Base-by-base conservation (phyloP, 805 yeast species). In the Spathaspora girioi region DNA sequence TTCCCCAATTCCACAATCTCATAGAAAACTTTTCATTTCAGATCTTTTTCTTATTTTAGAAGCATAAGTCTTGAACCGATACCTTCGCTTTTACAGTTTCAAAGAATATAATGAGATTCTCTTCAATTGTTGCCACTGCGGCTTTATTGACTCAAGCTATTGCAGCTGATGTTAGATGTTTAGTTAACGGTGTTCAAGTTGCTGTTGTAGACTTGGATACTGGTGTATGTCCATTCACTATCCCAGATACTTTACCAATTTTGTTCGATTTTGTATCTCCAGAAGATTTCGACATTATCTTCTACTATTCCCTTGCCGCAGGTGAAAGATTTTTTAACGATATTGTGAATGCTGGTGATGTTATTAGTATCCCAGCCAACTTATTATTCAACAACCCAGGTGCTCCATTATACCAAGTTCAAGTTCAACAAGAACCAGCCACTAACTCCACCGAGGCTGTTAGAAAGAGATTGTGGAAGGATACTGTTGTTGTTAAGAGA, bases 191-290 rank as follows among this genome's bases (percentile, higher is more conserved):
- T 54, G 60, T 38, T 31, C 51, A 61, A 43, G 65, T 62, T 43
- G 69, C 71, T 19, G 62, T 63, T 43, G 78, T 73, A 35, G 76
- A 70, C 61, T 65, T 65, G 56, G 76, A 66, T 50, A 66, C 77
- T 43, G 78, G 75, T 52, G 51, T 50, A 5, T 73, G 78, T 63
- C 66, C 70, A 44, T 71, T 72, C 68, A 54, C 66, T 18, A 54
- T 73, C 47, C 75, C 75, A 52, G 48, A 55, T 2, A 5, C 45
- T 26, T 64, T 56, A 45, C 70, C 74, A 38, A 50, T 52, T 43
- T 61, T 59, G 53, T 71, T 69, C 56, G 57, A 58, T 35, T 71
- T 58, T 60, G 55, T 32, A 18, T 59, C 66, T 45, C 47, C 52
- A 20, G 68, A 69, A 41, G 67, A 71, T 56, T 72, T 64, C 63